Evolutionary conservation across 345 rosid genomes (phyloP).

Genomic region (Brassica nigra): DNA sequence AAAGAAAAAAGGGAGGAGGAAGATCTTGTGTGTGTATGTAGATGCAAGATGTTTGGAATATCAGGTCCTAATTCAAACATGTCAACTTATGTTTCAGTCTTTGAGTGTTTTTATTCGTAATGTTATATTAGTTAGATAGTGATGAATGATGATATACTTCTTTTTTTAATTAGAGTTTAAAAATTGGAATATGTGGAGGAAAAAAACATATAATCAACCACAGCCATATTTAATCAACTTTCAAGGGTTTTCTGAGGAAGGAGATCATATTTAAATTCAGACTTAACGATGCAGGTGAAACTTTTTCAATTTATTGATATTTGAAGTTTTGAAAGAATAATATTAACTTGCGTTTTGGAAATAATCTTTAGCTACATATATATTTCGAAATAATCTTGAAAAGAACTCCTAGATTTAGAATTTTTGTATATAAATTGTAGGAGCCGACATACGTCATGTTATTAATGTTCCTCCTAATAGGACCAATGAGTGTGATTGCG

Average conservation of each 20-base stretch:
- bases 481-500: no score
- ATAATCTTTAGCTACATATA: no score
- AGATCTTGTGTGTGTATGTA: slow-evolving; percentile 13
- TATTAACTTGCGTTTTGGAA: no score
- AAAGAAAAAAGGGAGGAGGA: not conserved
- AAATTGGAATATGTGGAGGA: not conserved
- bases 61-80: slow-evolving; percentile 22
- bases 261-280: not conserved
- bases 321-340: not conserved
- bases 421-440: no score
- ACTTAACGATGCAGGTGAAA: not conserved
- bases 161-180: slow-evolving; percentile 1
- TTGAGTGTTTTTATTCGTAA: not conserved
- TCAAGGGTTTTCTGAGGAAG: not conserved
- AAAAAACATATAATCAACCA: not conserved
- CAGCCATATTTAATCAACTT: not conserved
- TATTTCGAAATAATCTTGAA: no score
- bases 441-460: no score
- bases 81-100: slow-evolving; percentile 4
- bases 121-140: slow-evolving; percentile 18
- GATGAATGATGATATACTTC: not conserved
- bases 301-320: not conserved
- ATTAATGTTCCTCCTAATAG: no score
- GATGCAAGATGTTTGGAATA: slow-evolving; percentile 17
- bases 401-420: no score